Base-by-base conservation (phyloP, 2,329 filamentous ascomycete genomes). In the Pseudocercospora cruenta region DNA sequence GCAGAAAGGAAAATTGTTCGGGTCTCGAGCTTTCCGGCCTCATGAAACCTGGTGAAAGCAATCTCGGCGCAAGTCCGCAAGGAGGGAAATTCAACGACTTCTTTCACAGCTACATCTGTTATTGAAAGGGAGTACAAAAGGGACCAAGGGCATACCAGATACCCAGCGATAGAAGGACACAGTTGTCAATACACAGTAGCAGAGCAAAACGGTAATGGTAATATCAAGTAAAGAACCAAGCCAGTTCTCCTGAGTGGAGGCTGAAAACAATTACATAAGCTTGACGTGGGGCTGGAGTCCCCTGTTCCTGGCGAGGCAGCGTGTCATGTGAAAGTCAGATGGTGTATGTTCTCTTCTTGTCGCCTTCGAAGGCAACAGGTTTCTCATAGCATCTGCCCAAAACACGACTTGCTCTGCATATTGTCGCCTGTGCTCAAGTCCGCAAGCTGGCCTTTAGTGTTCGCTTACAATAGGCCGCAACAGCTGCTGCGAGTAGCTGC, bases 31-130 rank as follows among this genome's bases (percentile, higher is more conserved):
- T 71, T 1, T 53, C 33, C 21, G 59, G 58, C 12, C 36, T 69
- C 16, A 51, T 22, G 43, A 62, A 58, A 21, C 69, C 69, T 8
- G 69, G 69, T 21, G 31, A 63, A 26, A 22, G 55, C 19, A 49
- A 70, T 39, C 60, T 71, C 22, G 51, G 58, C 1, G 26, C 14
- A 9, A 47, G n/a, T 7, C 67, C 69, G 4, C 49, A 62, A 21
- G 62, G n/a, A 8, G 67, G 67, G 8, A 55, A 57, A 28, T 71
- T 59, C 62, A 65, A 71, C 47, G 61, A 70, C 47, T 60, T 65
- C 22, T 63, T 69, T 16, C 22, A 49, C 22, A 68, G 66, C 31
- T 71, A 69, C 43, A 66, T 68, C 21, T 71, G 69, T 51, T 71
- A 71, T 49, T 71, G 58, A 59, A 26, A 16, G 24, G 26, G 16